Percentiles rank a stretch among this genome's conserved stretches.
These are phyloP conservation scores for Blastobotrys attinorum DNA, from an alignment of 805 yeast species.

Conservation along the genomic window DNA sequence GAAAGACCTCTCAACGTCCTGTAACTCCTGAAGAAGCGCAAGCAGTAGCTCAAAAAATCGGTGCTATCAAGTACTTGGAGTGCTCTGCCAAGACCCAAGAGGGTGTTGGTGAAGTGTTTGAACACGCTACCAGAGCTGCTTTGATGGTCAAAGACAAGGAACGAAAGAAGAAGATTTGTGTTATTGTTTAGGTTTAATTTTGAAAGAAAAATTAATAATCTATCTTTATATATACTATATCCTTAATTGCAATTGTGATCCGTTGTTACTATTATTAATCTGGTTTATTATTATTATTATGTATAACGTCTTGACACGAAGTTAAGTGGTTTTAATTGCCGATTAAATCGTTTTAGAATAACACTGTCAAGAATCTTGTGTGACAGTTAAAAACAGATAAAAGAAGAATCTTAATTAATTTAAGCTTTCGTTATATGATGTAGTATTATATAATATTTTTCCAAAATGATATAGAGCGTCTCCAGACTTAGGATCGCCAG, in stretches of 20 bases:
- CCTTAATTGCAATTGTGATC: not conserved
- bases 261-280: too few species aligned
- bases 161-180: conserved; percentile 58
- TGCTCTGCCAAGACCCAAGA: conserved; percentile 88
- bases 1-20: conserved; percentile 71
- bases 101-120: conserved; percentile 90
- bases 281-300: not conserved
- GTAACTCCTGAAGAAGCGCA: conserved; percentile 78
- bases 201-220: not conserved
- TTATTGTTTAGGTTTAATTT: conserved; percentile 49
- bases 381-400: too few species aligned
- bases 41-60: conserved; percentile 80
- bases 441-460: too few species aligned
- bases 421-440: too few species aligned
- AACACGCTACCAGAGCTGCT: conserved; percentile 88
- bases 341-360: too few species aligned
- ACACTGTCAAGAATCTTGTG: too few species aligned
- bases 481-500: too few species aligned
- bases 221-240: not conserved
- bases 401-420: too few species aligned
- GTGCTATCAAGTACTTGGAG: conserved; percentile 79
- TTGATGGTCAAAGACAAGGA: conserved; percentile 53
- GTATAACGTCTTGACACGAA: not conserved
- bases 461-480: too few species aligned
- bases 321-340: not conserved